A percentile compares a stretch with the other conserved stretches of the same genome.
Evolutionary conservation across 2,329 filamentous ascomycete species (phyloP).

Genomic region (Penicillium sp.): DNA sequence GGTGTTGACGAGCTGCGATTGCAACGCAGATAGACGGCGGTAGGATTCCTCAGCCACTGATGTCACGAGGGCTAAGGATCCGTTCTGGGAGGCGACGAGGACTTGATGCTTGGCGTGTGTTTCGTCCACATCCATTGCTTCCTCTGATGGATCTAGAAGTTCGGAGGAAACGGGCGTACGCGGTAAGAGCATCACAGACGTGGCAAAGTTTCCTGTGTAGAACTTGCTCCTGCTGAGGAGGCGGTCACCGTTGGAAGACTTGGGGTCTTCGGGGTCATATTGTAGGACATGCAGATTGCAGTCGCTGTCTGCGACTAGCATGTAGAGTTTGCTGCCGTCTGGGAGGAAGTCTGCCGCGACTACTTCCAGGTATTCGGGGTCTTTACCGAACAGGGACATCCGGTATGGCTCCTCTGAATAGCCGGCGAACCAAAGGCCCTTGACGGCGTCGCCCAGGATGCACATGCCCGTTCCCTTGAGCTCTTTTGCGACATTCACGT

Average conservation of each 20-base stretch:
- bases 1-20: constrained; percentile 74
- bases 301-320: constrained; percentile 80
- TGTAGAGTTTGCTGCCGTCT: constrained; percentile 76
- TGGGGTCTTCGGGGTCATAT: constrained; percentile 94
- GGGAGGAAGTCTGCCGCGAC: constrained; percentile 85
- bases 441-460: constrained; percentile 84
- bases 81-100: constrained; percentile 73
- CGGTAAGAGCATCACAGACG: constrained; percentile 74
- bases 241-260: constrained; percentile 84
- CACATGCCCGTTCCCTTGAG: constrained; percentile 81
- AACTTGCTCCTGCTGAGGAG: constrained; percentile 87
- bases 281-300: constrained; percentile 86
- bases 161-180: constrained; percentile 57
- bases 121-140: constrained; percentile 42
- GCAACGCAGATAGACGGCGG: constrained; percentile 77
- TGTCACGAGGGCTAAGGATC: constrained; percentile 73
- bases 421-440: constrained; percentile 93
- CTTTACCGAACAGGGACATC: constrained; percentile 90
- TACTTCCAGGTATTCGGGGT: constrained; percentile 73
- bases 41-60: constrained; percentile 79
- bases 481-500: constrained; percentile 82
- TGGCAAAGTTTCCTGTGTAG: constrained; percentile 77
- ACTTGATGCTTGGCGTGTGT: constrained; percentile 51
- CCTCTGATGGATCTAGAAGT: constrained; percentile 33
- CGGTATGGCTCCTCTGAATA: constrained; percentile 97